These are phyloP conservation scores for Penicillium psychrofluorescens DNA, from an alignment of 495 filamentous ascomycete genomes.

Conservation along the genomic window DNA sequence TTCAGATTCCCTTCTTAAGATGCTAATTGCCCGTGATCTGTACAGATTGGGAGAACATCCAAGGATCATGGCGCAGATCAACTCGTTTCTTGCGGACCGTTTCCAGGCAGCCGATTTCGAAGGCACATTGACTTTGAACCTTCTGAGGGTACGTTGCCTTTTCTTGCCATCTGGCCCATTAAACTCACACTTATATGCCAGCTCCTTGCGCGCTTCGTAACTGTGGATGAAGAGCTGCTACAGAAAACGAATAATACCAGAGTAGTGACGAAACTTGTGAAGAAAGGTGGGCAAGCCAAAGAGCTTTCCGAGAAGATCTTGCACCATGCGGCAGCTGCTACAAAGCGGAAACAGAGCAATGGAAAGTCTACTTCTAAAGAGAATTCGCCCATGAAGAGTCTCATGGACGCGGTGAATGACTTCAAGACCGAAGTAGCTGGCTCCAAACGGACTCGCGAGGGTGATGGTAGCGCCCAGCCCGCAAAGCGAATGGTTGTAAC, in stretches of 20 bases:
- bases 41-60: conserved; percentile 51
- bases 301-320: conserved; percentile 48
- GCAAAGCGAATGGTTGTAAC: conserved; percentile 34
- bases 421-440: conserved; percentile 27
- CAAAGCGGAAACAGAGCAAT: conserved; percentile 40
- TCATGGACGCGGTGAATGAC: conserved; percentile 15
- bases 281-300: conserved; percentile 59
- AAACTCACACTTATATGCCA: conserved; percentile 15
- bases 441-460: conserved; percentile 39
- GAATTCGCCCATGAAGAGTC: conserved; percentile 22
- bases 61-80: conserved; percentile 46
- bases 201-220: conserved; percentile 58
- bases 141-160: conserved; percentile 48
- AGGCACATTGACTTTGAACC: conserved; percentile 52
- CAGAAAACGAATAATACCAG: conserved; percentile 62
- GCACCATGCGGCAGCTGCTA: conserved; percentile 47
- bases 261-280: conserved; percentile 53
- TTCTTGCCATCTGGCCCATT: background rate
- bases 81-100: conserved; percentile 59
- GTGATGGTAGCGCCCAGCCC: conserved; percentile 30
- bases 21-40: conserved; percentile 4
- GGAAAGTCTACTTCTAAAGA: conserved; percentile 25
- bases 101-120: conserved; percentile 59
- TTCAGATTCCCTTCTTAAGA: background rate
- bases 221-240: conserved; percentile 53